A percentile compares a stretch with the other conserved stretches of the same genome.
phyloP scores from a whole-genome alignment of 2,329 filamentous ascomycete species.

The Alternaria brassicicola region DNA sequence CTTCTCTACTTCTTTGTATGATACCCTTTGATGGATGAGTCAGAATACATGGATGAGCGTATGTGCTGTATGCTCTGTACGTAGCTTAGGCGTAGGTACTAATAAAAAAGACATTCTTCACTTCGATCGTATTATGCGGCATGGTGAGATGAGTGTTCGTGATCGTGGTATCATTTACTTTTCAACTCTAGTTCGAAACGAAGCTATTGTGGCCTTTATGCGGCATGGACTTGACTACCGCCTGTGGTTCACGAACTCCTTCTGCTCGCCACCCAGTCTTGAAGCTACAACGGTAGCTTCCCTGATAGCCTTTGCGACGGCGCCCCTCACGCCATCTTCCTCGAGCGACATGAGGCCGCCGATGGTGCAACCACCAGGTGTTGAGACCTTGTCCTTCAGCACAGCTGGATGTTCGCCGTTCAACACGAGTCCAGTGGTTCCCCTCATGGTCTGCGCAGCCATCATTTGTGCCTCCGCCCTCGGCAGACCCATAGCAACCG shows the following conservation, averaged over 20 bases:
- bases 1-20: conserved; percentile 24
- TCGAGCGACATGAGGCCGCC: conserved; percentile 75
- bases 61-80: neutral
- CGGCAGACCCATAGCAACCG: conserved; percentile 78
- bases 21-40: conserved; percentile 16
- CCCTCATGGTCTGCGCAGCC: conserved; percentile 80
- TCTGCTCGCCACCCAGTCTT: conserved; percentile 64
- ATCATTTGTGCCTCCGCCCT: conserved; percentile 74
- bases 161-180: conserved; percentile 15
- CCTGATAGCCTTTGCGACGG: conserved; percentile 70
- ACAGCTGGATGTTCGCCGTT: conserved; percentile 76
- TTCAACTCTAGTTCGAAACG: neutral
- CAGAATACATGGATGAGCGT: neutral
- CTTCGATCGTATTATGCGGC: neutral
- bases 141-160: neutral
- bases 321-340: conserved; percentile 71
- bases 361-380: conserved; percentile 79
- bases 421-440: conserved; percentile 71
- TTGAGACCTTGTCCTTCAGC: conserved; percentile 76
- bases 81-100: conserved; percentile 5
- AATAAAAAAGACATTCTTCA: conserved; percentile 1
- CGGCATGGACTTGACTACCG: conserved; percentile 21
- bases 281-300: conserved; percentile 74
- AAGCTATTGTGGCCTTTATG: neutral
- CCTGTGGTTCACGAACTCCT: conserved; percentile 53